Base-by-base conservation (phyloP, 163 green algal genomes). In the Scenedesmus sp. region DNA sequence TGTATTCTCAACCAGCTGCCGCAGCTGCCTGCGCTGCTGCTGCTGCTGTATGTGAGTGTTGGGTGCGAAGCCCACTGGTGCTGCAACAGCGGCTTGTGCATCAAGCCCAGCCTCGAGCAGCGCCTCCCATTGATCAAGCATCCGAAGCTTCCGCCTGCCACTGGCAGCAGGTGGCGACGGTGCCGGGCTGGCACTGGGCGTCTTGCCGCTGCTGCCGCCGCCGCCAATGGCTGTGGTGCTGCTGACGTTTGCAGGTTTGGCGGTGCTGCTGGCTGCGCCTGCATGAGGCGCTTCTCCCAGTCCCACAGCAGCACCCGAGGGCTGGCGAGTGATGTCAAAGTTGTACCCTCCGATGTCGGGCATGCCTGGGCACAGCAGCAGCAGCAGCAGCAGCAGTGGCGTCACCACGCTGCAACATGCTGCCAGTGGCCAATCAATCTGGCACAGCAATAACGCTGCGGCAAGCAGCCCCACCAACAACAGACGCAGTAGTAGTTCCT, bases 261-360 rank as follows among this genome's bases (percentile, higher is more conserved):
- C 30, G 18, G 26, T n/a, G 68, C 15, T 76, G 81, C 49, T 51
- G 42, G n/a, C 30, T 49, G 81, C 70, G 40, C 78, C 80, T 85
- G 43, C 43, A 10, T 46, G 49, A 5, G 46, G n/a, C 33, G 81
- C 46, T 13, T 46, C 51, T 22, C 85, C 85, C 6, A 90, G 70
- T n/a, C 85, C 68, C 35, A 83, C 43, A 35, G 44, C 59, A 15
- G 85, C 70, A 9, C 85, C 85, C 18, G 85, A 83, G 0, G 85
- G 85, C 85, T 68, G 43, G 1, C 46, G 51, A 0, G 85, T 90
- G 30, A 90, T 37, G 44, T 84, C 59, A 24, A 90, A 12, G 33
- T 90, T 84, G 70, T 85, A 90, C 44, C 85, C 85, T 15, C 85
- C 70, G 0, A 84, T 56, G 73, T 90, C 70, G 15, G 85, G 42